Conservation (phyloP, 768 basidiomycete genomes). For the Mycena vulgaris region DNA sequence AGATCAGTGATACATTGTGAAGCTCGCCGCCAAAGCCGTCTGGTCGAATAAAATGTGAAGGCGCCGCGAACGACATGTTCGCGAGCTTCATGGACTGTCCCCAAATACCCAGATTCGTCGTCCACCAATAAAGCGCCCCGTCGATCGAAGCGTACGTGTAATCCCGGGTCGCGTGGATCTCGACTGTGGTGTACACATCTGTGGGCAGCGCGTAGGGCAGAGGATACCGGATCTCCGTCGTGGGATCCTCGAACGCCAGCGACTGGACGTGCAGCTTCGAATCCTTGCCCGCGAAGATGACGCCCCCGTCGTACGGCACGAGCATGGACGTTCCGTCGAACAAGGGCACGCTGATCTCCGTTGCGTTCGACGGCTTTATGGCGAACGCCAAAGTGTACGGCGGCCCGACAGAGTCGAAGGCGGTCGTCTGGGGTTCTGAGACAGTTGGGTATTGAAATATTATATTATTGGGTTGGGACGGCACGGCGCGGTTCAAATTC, state of each 20-base stretch:
- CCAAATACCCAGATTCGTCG: slow-evolving; percentile 57
- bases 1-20: neutral
- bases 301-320: slow-evolving; percentile 35
- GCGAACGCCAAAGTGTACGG: slow-evolving; percentile 60
- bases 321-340: slow-evolving; percentile 23
- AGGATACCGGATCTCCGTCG: slow-evolving; percentile 50
- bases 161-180: slow-evolving; percentile 54
- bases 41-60: slow-evolving; percentile 53
- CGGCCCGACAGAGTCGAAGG: slow-evolving; percentile 57
- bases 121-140: slow-evolving; percentile 50
- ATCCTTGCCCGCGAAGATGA: slow-evolving; percentile 54
- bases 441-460: slow-evolving; percentile 48
- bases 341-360: slow-evolving; percentile 13
- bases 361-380: slow-evolving; percentile 46
- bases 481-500: slow-evolving; percentile 59
- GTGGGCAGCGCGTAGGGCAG: slow-evolving; percentile 49
- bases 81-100: slow-evolving; percentile 54
- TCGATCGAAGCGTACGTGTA: slow-evolving; percentile 53
- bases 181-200: slow-evolving; percentile 51
- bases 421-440: slow-evolving; percentile 44
- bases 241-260: slow-evolving; percentile 57
- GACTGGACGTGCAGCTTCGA: slow-evolving; percentile 53
- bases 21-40: slow-evolving; percentile 45
- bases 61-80: slow-evolving; percentile 64
- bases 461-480: slow-evolving; percentile 43